These are phyloP conservation scores for Aureobasidium sp. DNA, from an alignment of 2,329 filamentous ascomycete genomes.

Conservation along the genomic window DNA sequence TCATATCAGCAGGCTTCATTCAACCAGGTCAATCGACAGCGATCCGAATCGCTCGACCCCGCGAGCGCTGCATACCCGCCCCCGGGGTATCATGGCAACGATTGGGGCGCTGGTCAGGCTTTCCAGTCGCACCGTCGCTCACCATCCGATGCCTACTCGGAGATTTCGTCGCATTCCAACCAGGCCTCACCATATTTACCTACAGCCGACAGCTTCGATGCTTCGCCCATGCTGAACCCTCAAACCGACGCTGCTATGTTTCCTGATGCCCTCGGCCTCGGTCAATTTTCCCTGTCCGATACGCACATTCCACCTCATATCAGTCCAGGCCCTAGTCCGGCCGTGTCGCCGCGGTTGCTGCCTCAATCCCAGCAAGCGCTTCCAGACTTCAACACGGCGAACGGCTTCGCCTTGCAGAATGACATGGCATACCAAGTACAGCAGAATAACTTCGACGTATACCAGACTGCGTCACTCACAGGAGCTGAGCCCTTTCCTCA, in stretches of 20 bases:
- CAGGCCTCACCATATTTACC: constrained; percentile 74
- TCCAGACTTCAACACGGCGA: constrained; percentile 37
- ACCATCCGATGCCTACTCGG: constrained; percentile 79
- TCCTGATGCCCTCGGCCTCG: constrained; percentile 68
- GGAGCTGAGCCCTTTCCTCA: constrained; percentile 41
- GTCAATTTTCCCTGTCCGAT: constrained; percentile 72
- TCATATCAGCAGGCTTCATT: constrained; percentile 43
- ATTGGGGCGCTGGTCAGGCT: constrained; percentile 50
- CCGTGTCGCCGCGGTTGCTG: constrained; percentile 52
- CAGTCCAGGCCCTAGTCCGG: constrained; percentile 64
- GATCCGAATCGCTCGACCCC: constrained; percentile 49
- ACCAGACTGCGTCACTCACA: constrained; percentile 27
- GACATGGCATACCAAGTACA: constrained; percentile 35
- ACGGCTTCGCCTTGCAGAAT: constrained; percentile 39
- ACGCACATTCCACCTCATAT: constrained; percentile 40
- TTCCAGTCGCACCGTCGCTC: constrained; percentile 78
- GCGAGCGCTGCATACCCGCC: constrained; percentile 49
- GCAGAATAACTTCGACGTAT: constrained; percentile 34
- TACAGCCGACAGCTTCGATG: constrained; percentile 73
- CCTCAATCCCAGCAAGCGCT: constrained; percentile 58
- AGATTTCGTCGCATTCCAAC: constrained; percentile 66
- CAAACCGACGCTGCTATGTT: constrained; percentile 63
- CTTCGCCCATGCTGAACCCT: constrained; percentile 72
- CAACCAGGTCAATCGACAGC: constrained; percentile 47
- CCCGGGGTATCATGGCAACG: constrained; percentile 31